Base-by-base conservation (phyloP, 2,329 filamentous ascomycete species). In the Sporothrix dimorphospora region DNA sequence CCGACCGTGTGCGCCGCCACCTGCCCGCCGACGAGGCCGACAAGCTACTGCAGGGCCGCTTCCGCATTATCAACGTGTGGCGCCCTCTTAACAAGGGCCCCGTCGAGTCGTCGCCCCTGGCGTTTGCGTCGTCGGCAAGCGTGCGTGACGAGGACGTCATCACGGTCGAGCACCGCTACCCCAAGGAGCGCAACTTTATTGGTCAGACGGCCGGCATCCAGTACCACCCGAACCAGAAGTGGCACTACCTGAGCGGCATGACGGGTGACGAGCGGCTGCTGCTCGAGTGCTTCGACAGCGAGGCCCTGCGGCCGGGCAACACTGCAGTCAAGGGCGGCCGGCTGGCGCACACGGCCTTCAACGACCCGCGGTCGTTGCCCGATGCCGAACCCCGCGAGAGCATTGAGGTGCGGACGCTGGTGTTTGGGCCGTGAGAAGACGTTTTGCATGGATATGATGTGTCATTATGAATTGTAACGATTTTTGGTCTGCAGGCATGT, bases 41-140 rank as follows among this genome's bases (percentile, higher is more conserved):
- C 4, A 78, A 81, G 71, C 83, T 95, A 0, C 86, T 95, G 0
- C 79, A 85, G 72, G 88, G 87, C 2, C 89, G 94, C 1, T 94
- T 93, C 80, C 88, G 94, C 73, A 93, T 97, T 78, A 88, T 97
- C 80, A 97, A 97, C 76, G 91, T 97, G 65, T 97, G 94, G 94
- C 86, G 92, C 0, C 90, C 90, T 19, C 81, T 89, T 9, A 88
- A 86, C 80, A 80, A 81, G 76, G 82, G 83, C 47, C 88, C 90
- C 2, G 86, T 92, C 7, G 88, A 89, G 72, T 86, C 91, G 59
- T 88, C 86, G 76, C 92, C 92, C 1, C 84, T 94, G 0, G 90
- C 89, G 0, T 89, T 93, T 45, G 88, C 91, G 0, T 90, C 91
- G 66, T 90, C 89, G 78, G 82, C 87, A 1, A 86, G 86, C 0